phyloP scores from a whole-genome alignment of 2,329 filamentous ascomycete species.

The Diaporthe nobilis region DNA sequence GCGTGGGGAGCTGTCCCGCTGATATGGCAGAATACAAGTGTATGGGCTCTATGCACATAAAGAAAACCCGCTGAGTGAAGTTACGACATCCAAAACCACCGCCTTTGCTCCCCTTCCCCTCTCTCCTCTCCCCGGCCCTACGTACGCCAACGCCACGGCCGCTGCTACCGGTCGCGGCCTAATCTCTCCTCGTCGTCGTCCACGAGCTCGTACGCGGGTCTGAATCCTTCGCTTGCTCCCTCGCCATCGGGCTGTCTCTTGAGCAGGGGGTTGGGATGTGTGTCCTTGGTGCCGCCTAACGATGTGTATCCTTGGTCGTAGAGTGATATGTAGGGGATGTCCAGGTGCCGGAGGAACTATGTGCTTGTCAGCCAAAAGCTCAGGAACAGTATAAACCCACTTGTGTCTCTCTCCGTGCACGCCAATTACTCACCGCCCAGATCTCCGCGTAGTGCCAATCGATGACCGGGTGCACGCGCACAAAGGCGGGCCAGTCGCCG shows the following conservation, averaged over 20 bases:
- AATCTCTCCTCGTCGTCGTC: slow-evolving; percentile 84
- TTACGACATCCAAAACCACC: slow-evolving; percentile 13
- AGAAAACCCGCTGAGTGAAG: neutral
- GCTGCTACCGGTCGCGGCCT: slow-evolving; percentile 73
- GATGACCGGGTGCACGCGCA: slow-evolving; percentile 94
- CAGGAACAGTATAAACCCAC: neutral
- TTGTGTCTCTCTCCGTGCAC: too few relatives aligned
- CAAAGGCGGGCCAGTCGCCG: slow-evolving; percentile 89
- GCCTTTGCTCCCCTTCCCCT: neutral
- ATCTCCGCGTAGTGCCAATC: slow-evolving; percentile 98
- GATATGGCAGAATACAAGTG: neutral
- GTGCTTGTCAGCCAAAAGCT: slow-evolving; percentile 24
- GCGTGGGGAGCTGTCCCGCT: neutral
- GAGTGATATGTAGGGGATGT: slow-evolving; percentile 86
- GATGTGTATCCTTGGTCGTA: slow-evolving; percentile 80
- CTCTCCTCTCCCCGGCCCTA: neutral
- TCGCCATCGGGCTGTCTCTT: slow-evolving; percentile 54
- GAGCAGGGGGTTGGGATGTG: slow-evolving; percentile 87
- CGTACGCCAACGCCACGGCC: neutral
- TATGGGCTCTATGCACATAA: slow-evolving; percentile 24
- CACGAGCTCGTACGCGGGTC: slow-evolving; percentile 82
- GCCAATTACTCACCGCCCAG: slow-evolving; percentile 80
- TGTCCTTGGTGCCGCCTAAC: slow-evolving; percentile 91
- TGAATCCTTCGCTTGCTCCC: slow-evolving; percentile 62
- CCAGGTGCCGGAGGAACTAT: slow-evolving; percentile 83